A percentile compares a stretch with the other conserved stretches of the same genome.
phyloP scores from a whole-genome alignment of 495 filamentous ascomycete species.

The Penicillium crystallinum region DNA sequence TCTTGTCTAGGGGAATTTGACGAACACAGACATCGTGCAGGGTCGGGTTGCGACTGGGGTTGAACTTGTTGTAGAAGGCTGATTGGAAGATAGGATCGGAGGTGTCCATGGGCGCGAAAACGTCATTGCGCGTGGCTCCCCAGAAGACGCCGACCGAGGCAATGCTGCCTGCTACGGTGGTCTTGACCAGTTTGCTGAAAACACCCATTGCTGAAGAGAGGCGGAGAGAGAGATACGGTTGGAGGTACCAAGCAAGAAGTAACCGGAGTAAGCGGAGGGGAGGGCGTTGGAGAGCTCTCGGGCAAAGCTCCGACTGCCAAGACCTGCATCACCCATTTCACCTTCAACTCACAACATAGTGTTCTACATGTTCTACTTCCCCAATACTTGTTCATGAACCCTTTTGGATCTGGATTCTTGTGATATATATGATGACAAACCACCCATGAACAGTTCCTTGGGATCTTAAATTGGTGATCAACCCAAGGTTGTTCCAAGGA shows the following conservation, averaged over 20 bases:
- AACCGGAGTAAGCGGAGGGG: neutral
- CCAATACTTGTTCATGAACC: too few relatives aligned
- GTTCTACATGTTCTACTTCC: too few relatives aligned
- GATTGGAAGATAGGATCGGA: conserved; percentile 60
- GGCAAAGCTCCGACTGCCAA: conserved; percentile 1
- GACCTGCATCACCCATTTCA: neutral
- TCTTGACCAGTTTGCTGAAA: conserved; percentile 38
- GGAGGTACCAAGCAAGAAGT: neutral
- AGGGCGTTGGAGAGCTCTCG: neutral
- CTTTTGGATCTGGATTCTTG: too few relatives aligned
- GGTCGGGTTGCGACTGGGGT: conserved; percentile 56
- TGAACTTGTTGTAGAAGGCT: conserved; percentile 50
- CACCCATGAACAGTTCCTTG: too few relatives aligned
- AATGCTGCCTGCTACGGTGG: conserved; percentile 35
- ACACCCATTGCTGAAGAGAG: conserved; percentile 40
- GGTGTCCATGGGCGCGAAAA: conserved; percentile 44
- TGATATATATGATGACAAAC: too few relatives aligned
- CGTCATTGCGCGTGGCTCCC: conserved; percentile 40
- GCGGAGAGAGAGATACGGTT: neutral
- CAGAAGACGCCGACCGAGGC: conserved; percentile 42
- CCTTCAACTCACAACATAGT: too few relatives aligned
- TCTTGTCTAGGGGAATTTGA: conserved; percentile 54
- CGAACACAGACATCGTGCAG: conserved; percentile 60
- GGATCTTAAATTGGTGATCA: too few relatives aligned
- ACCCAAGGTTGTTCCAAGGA: too few relatives aligned